Percentiles rank a stretch among this genome's conserved stretches.
Evolutionary conservation across 805 yeast species (phyloP).

Genomic region (Candida berthetii): DNA sequence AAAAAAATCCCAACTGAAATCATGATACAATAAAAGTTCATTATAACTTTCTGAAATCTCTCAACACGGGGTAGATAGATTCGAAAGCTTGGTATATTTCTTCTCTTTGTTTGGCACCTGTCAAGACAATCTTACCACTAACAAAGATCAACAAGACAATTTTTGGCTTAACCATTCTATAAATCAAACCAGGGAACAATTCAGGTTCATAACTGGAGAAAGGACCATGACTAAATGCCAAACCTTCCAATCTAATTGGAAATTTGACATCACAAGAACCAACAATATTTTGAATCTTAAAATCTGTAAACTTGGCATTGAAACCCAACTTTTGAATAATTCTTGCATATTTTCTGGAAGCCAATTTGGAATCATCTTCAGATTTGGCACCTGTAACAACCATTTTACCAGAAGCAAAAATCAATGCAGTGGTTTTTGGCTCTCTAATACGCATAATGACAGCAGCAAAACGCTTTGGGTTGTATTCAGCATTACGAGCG

Average conservation of each 20-base stretch:
- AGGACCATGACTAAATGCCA: constrained; percentile 97
- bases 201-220: constrained; percentile 99
- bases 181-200: constrained; percentile 94
- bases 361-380: constrained; percentile 97
- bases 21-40: not conserved
- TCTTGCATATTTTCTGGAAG: constrained; percentile 96
- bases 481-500: constrained; percentile 98
- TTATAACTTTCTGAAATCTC: constrained; percentile 83
- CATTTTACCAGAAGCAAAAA: constrained; percentile 98
- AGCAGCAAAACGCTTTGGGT: constrained; percentile 98
- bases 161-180: constrained; percentile 99
- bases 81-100: constrained; percentile 98
- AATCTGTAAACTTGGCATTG: constrained; percentile 96
- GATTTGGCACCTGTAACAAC: constrained; percentile 99
- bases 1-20: not conserved
- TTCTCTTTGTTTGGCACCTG: constrained; percentile 99
- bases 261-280: constrained; percentile 98
- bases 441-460: constrained; percentile 99
- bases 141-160: constrained; percentile 94
- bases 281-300: constrained; percentile 96
- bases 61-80: constrained; percentile 95
- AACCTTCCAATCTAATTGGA: constrained; percentile 94
- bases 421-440: constrained; percentile 96
- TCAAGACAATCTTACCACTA: constrained; percentile 93
- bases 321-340: constrained; percentile 97